Conservation (phyloP, 2,329 filamentous ascomycete species). For the Colletotrichum tabaci region DNA sequence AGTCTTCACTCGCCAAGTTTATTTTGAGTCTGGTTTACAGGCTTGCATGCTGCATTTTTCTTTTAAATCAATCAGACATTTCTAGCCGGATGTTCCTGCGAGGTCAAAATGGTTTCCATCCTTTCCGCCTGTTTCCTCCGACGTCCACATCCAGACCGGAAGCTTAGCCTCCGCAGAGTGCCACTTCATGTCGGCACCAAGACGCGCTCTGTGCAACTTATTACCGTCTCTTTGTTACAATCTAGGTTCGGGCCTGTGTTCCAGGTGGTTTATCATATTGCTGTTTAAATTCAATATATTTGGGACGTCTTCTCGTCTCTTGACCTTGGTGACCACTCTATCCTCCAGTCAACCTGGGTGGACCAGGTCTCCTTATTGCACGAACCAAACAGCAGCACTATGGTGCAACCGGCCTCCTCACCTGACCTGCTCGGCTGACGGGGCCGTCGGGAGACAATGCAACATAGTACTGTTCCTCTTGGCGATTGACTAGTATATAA, state of each 20-base stretch:
- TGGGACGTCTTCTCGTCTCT: not conserved
- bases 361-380: not conserved
- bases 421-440: not conserved
- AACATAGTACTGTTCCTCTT: not conserved
- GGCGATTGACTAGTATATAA: constrained; percentile 20
- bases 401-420: not conserved
- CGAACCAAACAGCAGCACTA: not conserved
- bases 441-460: constrained; percentile 6
- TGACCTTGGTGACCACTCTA: not conserved
- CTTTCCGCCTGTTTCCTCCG: not conserved
- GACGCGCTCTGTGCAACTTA: not conserved
- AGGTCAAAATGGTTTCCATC: not conserved
- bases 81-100: not conserved
- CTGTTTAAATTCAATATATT: constrained; percentile 16
- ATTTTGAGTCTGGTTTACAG: not conserved
- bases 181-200: constrained; percentile 3
- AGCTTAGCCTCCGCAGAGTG: constrained; percentile 20
- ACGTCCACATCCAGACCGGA: constrained; percentile 28
- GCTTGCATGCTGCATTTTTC: not conserved
- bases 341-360: not conserved
- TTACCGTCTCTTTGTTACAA: not conserved
- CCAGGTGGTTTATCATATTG: not conserved
- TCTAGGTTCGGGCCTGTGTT: not conserved
- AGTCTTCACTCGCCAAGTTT: not conserved
- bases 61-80: not conserved